A percentile compares a stretch with the other conserved stretches of the same genome.
Conservation (phyloP, 2,329 filamentous ascomycete species). For the Paramyrothecium sp. region DNA sequence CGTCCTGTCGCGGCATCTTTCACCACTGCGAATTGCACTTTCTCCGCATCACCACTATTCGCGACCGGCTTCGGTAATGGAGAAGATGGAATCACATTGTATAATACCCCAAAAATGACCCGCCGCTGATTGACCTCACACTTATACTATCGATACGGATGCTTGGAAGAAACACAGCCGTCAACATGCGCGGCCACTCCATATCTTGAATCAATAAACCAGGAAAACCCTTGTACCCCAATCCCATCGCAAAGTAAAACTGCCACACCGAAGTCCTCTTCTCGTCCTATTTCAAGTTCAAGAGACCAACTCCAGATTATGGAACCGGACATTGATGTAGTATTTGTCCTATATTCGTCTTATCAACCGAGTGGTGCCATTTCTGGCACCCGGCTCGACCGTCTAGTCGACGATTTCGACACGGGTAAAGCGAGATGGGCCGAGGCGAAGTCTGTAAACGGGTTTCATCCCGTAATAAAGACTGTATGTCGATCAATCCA, state of each 20-base stretch:
- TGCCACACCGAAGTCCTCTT: background rate
- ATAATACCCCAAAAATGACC: background rate
- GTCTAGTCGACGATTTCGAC: conserved; percentile 22
- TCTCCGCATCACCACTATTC: too few species aligned
- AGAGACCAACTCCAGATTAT: background rate
- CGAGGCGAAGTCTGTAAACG: conserved; percentile 19
- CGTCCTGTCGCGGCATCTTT: too few species aligned
- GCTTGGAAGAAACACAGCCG: background rate
- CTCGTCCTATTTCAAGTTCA: background rate
- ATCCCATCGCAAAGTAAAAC: background rate
- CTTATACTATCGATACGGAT: background rate
- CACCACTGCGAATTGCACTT: too few species aligned
- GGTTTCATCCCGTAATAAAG: conserved; percentile 27
- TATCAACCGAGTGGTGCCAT: conserved; percentile 20
- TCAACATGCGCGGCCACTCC: background rate
- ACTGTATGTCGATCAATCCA: conserved; percentile 5
- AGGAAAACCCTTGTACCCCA: background rate
- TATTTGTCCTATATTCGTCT: background rate
- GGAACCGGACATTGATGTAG: background rate
- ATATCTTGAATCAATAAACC: background rate
- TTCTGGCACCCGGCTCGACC: conserved; percentile 23
- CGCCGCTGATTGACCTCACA: background rate
- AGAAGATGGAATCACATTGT: background rate
- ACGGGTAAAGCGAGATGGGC: conserved; percentile 11
- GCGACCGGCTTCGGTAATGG: too few species aligned